Base-by-base conservation (phyloP, 164 flowering plant species). In the Annona cherimola region DNA sequence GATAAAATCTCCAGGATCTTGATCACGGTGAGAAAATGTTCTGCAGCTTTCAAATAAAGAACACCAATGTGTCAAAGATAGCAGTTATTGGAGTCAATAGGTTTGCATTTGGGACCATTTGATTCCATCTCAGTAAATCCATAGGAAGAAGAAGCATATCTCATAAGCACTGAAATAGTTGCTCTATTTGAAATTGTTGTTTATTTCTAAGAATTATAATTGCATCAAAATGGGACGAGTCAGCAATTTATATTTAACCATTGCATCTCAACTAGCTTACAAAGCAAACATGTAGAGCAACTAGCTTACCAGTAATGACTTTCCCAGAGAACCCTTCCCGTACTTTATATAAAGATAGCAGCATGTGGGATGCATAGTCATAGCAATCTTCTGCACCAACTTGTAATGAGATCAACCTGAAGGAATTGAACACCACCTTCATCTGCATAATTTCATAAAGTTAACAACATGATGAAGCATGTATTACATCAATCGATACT, bases 241-340 rank as follows among this genome's bases (percentile, higher is more conserved):
- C 9, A 50, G 57, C 57, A 50, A 50, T 50, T 50, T 50, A 2
- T 3, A 7, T 9, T 9, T 11, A 50, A 50, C 57, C 14, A 50
- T 46, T 46, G 55, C 57, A 50, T 50, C 9, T 50, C 9, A 50
- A 50, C 57, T 50, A 50, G 57, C 14, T 50, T 26, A 26, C 35
- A 26, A 26, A 26, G 35, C 35, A 26, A 26, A 26, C 0, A 44
- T 20, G n/a, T 42, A 6, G 12, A 71, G 12, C 40, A 54, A 45
- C 11, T 62, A 42, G 14, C 83, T 84, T 42, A 93, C 99, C 99
- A 61, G 89, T 26, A 26, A 93, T 74, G 45, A 85, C 82, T 82
- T 79, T 87, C 46, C 99, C 99, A 74, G 97, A 76, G 84, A 81
- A 90, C 71, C 97, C 99, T 85, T 96, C 95, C 73, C 85, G 86